Evolutionary conservation across 495 filamentous ascomycete genomes (phyloP).

Genomic region (Tuber calosporum): DNA sequence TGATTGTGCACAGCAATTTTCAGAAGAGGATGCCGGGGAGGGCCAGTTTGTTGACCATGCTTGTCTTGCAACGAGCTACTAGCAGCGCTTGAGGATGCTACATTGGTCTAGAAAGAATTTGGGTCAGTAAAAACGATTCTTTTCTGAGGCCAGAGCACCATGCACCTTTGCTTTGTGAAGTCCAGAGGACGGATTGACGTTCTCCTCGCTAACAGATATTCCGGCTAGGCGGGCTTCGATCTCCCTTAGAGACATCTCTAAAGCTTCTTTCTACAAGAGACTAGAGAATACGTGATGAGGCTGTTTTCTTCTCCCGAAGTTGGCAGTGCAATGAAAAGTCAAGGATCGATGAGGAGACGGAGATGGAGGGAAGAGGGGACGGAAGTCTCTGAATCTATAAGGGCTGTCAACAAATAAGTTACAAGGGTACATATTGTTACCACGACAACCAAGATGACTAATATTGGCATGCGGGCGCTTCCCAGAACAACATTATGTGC

Average conservation of each 20-base stretch:
- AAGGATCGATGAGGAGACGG: slow-evolving; percentile 52
- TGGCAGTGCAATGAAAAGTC: slow-evolving; percentile 64
- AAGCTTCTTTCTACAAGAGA: background rate
- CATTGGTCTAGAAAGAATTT: slow-evolving; percentile 48
- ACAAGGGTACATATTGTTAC: slow-evolving; percentile 18
- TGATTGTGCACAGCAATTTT: slow-evolving; percentile 76
- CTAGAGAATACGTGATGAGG: background rate
- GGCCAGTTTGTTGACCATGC: slow-evolving; percentile 43
- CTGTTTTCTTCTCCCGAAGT: slow-evolving; percentile 32
- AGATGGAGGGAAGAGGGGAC: slow-evolving; percentile 43
- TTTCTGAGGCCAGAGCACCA: slow-evolving; percentile 7
- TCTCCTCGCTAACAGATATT: slow-evolving; percentile 74
- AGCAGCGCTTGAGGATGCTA: slow-evolving; percentile 49
- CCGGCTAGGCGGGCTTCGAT: slow-evolving; percentile 77
- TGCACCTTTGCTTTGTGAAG: slow-evolving; percentile 63
- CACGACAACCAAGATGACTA: slow-evolving; percentile 22
- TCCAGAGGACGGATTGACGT: slow-evolving; percentile 50
- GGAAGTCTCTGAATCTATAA: slow-evolving; percentile 10
- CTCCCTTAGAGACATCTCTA: slow-evolving; percentile 52
- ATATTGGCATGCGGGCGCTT: background rate
- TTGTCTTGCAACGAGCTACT: slow-evolving; percentile 49
- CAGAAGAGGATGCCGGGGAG: slow-evolving; percentile 49
- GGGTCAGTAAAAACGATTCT: slow-evolving; percentile 39
- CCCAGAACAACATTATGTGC: background rate
- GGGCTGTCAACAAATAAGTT: slow-evolving; percentile 32